Percentiles rank a stretch among this genome's conserved stretches.
These are phyloP conservation scores for Blastobotrys serpentis DNA, from an alignment of 1,139 yeast species.

Conservation along the genomic window DNA sequence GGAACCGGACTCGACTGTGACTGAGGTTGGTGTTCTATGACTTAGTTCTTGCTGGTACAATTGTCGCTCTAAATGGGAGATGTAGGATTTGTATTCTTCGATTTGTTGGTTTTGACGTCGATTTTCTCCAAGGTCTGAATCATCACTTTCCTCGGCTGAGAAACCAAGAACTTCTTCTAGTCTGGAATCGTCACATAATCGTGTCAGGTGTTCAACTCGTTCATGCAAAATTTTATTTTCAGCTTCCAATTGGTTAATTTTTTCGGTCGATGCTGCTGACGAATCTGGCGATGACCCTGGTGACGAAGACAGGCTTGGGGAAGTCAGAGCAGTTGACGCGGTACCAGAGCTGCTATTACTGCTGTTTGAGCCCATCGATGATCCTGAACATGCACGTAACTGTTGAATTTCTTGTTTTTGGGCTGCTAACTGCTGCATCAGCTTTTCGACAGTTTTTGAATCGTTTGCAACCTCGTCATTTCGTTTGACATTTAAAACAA, in stretches of 20 bases:
- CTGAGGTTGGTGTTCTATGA: slow-evolving; percentile 14
- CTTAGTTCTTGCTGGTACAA: slow-evolving; percentile 43
- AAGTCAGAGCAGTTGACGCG: slow-evolving; percentile 4
- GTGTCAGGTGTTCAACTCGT: slow-evolving; percentile 63
- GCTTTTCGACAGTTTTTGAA: slow-evolving; percentile 28
- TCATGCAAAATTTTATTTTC: slow-evolving; percentile 64
- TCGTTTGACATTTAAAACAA: slow-evolving; percentile 64
- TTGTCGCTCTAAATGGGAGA: slow-evolving; percentile 59
- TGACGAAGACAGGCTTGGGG: slow-evolving; percentile 5
- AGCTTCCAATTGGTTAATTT: slow-evolving; percentile 52
- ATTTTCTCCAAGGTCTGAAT: slow-evolving; percentile 10
- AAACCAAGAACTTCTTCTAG: slow-evolving; percentile 46
- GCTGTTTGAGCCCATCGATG: slow-evolving; percentile 4
- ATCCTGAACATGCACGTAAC: slow-evolving; percentile 25
- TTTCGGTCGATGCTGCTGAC: slow-evolving; percentile 19
- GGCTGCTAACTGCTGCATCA: slow-evolving; percentile 41
- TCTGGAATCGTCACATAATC: slow-evolving; percentile 58
- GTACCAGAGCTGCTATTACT: not conserved
- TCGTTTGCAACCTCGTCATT: slow-evolving; percentile 34
- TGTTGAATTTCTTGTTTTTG: slow-evolving; percentile 40
- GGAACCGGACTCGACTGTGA: slow-evolving; percentile 4
- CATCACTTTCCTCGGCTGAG: slow-evolving; percentile 22
- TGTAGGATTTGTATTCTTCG: slow-evolving; percentile 64
- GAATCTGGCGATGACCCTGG: slow-evolving; percentile 1
- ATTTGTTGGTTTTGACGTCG: slow-evolving; percentile 36